These are phyloP conservation scores for Ligustrum vulgare DNA, from an alignment of 257 asterid species.

Conservation along the genomic window DNA sequence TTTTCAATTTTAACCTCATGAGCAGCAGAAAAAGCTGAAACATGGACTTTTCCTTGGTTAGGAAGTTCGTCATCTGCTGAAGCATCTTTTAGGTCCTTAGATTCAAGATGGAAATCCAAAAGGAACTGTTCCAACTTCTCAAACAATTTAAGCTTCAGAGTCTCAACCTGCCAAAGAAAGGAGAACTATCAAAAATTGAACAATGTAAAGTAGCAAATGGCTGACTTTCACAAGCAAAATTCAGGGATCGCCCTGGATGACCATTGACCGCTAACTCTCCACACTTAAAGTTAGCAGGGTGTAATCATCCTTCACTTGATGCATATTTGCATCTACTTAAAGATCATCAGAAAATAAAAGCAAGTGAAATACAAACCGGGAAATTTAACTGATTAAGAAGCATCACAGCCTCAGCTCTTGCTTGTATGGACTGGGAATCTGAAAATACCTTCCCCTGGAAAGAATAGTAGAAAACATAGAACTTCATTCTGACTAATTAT, in stretches of 20 bases:
- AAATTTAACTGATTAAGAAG: constrained; percentile 93
- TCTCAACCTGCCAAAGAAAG: constrained; percentile 71
- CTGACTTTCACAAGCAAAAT: neutral
- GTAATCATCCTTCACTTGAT: neutral
- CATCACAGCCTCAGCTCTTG: constrained; percentile 98
- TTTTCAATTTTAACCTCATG: constrained; percentile 61
- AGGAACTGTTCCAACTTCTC: constrained; percentile 95
- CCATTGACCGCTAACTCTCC: neutral
- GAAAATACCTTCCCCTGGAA: constrained; percentile 92
- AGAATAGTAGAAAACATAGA: constrained; percentile 16
- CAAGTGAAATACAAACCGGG: constrained; percentile 57
- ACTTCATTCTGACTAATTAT: neutral
- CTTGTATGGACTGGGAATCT: constrained; percentile 95
- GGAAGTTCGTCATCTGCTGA: constrained; percentile 43
- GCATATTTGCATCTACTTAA: constrained; percentile 7
- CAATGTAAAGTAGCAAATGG: constrained; percentile 20
- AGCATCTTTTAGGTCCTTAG: constrained; percentile 46
- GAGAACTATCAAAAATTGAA: constrained; percentile 21
- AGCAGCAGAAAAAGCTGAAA: constrained; percentile 47
- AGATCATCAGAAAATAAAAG: constrained; percentile 27
- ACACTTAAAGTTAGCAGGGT: neutral
- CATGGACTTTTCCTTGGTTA: constrained; percentile 42
- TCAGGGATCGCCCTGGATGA: neutral
- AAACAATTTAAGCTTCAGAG: constrained; percentile 79
- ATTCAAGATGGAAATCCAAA: constrained; percentile 76